Conservation (phyloP, 1,139 yeast genomes). For the Kodamaea sp. region DNA sequence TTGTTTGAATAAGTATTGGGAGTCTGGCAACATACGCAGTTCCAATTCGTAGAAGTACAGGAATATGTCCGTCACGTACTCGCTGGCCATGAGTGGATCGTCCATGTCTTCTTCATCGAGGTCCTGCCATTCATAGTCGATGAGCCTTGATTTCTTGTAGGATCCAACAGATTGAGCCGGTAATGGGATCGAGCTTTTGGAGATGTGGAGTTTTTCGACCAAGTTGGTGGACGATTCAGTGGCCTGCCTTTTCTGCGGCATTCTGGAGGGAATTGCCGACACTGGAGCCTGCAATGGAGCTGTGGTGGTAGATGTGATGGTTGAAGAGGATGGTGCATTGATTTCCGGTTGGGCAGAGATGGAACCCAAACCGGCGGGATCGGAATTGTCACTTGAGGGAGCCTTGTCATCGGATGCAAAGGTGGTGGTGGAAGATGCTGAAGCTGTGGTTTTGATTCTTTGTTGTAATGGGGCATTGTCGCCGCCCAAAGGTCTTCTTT, state of each 20-base stretch:
- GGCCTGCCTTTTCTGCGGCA: conserved; percentile 59
- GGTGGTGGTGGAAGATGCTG: conserved; percentile 5
- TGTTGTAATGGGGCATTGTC: conserved; percentile 34
- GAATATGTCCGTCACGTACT: conserved; percentile 86
- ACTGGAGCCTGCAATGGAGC: background rate
- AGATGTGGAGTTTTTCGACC: conserved; percentile 39
- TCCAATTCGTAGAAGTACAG: conserved; percentile 77
- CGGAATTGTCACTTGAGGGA: conserved; percentile 10
- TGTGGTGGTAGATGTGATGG: background rate
- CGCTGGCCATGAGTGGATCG: conserved; percentile 95
- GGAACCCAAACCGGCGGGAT: background rate
- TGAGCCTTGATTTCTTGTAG: conserved; percentile 36
- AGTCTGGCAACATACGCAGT: conserved; percentile 72
- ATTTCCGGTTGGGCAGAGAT: background rate
- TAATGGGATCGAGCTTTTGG: conserved; percentile 16
- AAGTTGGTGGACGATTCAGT: conserved; percentile 54
- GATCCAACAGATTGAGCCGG: conserved; percentile 16
- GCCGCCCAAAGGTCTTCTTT: conserved; percentile 39
- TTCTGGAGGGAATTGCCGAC: conserved; percentile 36
- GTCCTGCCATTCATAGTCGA: conserved; percentile 79
- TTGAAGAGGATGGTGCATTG: background rate
- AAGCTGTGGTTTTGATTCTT: conserved; percentile 7
- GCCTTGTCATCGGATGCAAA: conserved; percentile 5
- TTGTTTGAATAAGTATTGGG: conserved; percentile 73
- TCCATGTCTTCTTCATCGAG: conserved; percentile 86